Base-by-base conservation (phyloP, 768 basidiomycete genomes). In the Trametes cubensis region DNA sequence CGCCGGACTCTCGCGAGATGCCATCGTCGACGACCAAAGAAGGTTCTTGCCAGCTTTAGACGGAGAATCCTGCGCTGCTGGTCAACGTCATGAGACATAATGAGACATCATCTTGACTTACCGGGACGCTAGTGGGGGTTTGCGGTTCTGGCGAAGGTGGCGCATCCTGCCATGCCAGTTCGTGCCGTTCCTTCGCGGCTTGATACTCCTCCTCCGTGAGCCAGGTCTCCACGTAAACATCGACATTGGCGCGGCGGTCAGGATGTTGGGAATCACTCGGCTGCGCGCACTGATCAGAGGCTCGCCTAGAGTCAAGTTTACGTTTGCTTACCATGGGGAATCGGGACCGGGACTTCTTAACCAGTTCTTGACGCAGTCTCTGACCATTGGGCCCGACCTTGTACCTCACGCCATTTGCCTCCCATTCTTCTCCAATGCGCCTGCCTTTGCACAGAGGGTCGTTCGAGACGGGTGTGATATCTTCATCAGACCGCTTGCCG, bases 221-320 rank as follows among this genome's bases (percentile, higher is more conserved):
- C 91, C 91, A 94, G 20, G 78, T 80, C 71, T 92, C 90, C n/a
- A 92, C 82, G 66, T 82, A 88, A 30, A 92, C 85, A 63, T 89
- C 85, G 25, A 91, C 75, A 61, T 85, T 83, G 21, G 81, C 84
- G 56, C 83, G 75, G 46, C 83, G 83, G 73, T 93, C 91, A 4
- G 89, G 88, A 71, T 93, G 90, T 61, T 84, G 81, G 8, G 90
- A 92, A 70, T 93, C 91, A 55, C 81, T 76, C 3, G 91, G 91
- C 91, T 92, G 65, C 2, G 14, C 10, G 40, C 39, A 2, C 2
- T 8, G 7, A 42, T 59, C 34, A 51, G 58, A 21, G 5, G 4
- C n/a, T 6, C 18, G 44, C 26, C n/a, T n/a, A 15, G 52, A 44
- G 38, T 39, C 23, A 40, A 13, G 2, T 26, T 34, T 13, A 51